A percentile compares a stretch with the other conserved stretches of the same genome.
phyloP scores from a whole-genome alignment of 1,284 basidiomycete genomes.

The Tylopilus sp. region DNA sequence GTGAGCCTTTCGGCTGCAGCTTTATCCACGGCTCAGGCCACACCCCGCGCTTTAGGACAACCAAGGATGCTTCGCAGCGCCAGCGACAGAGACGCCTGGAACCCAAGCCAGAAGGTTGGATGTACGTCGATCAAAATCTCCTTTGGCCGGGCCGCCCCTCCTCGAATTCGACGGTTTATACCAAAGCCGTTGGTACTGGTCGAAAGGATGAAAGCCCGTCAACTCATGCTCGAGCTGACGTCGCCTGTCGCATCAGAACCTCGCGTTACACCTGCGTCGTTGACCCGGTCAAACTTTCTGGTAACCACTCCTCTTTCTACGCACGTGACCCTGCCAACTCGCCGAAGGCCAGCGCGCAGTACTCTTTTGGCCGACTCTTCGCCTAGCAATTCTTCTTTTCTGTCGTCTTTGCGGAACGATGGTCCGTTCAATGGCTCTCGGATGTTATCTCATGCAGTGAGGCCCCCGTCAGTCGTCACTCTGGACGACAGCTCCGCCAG shows the following conservation, averaged over 20 bases:
- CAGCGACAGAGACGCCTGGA: background rate
- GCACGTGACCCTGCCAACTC: slow-evolving; percentile 9
- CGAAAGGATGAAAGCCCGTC: slow-evolving; percentile 26
- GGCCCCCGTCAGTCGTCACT: slow-evolving; percentile 10
- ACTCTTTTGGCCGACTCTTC: slow-evolving; percentile 3
- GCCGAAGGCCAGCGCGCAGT: background rate
- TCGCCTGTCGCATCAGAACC: background rate
- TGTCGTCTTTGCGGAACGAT: background rate
- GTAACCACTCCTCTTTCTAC: background rate
- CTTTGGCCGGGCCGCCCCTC: slow-evolving; percentile 6
- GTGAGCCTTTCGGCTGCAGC: background rate
- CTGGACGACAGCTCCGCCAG: slow-evolving; percentile 15
- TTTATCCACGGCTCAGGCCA: background rate
- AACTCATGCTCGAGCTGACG: slow-evolving; percentile 1
- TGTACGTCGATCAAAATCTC: background rate
- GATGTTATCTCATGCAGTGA: slow-evolving; percentile 3
- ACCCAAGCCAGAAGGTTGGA: background rate
- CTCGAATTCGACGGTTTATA: slow-evolving; percentile 19
- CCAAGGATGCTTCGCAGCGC: slow-evolving; percentile 11
- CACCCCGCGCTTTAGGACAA: background rate
- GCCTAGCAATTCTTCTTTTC: slow-evolving; percentile 11
- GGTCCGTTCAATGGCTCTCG: background rate
- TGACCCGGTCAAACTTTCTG: background rate
- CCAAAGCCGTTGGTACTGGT: slow-evolving; percentile 25
- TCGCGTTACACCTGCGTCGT: background rate